These are phyloP conservation scores for Zangia roseola DNA, from an alignment of 768 basidiomycete genomes.

Conservation along the genomic window DNA sequence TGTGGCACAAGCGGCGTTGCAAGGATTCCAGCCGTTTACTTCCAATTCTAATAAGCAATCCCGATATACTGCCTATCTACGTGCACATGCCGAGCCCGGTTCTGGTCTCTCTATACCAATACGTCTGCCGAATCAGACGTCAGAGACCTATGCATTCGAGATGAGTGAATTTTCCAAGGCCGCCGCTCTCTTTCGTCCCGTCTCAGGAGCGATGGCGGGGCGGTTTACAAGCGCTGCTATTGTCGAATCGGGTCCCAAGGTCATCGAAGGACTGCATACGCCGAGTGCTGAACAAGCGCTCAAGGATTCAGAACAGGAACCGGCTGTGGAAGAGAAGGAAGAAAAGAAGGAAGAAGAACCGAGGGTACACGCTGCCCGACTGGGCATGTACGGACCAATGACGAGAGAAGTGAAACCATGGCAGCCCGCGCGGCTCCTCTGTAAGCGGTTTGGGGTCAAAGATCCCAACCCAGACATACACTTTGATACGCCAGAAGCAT, in stretches of 20 bases:
- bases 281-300: slow-evolving; percentile 40
- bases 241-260: slow-evolving; percentile 61
- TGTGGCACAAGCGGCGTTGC: slow-evolving; percentile 81
- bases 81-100: slow-evolving; percentile 58
- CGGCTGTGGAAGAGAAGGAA: slow-evolving; percentile 37
- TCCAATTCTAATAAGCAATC: slow-evolving; percentile 75
- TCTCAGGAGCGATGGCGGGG: slow-evolving; percentile 88
- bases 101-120: slow-evolving; percentile 46
- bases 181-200: slow-evolving; percentile 87
- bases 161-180: slow-evolving; percentile 84
- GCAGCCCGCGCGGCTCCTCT: slow-evolving; percentile 82
- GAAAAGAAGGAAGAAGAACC: slow-evolving; percentile 64
- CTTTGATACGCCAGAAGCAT: slow-evolving; percentile 28
- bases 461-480: slow-evolving; percentile 71
- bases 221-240: slow-evolving; percentile 85
- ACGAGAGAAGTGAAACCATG: slow-evolving; percentile 76
- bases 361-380: slow-evolving; percentile 73
- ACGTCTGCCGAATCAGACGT: slow-evolving; percentile 54
- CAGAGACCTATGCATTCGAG: slow-evolving; percentile 78
- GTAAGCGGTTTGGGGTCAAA: slow-evolving; percentile 91
- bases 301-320: slow-evolving; percentile 44
- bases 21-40: slow-evolving; percentile 88
- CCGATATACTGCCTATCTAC: slow-evolving; percentile 82
- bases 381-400: slow-evolving; percentile 88
- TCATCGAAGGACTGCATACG: slow-evolving; percentile 67